A percentile compares a stretch with the other conserved stretches of the same genome.
These are phyloP conservation scores for Xeromyces bisporus DNA, from an alignment of 495 filamentous ascomycete genomes.

Conservation along the genomic window DNA sequence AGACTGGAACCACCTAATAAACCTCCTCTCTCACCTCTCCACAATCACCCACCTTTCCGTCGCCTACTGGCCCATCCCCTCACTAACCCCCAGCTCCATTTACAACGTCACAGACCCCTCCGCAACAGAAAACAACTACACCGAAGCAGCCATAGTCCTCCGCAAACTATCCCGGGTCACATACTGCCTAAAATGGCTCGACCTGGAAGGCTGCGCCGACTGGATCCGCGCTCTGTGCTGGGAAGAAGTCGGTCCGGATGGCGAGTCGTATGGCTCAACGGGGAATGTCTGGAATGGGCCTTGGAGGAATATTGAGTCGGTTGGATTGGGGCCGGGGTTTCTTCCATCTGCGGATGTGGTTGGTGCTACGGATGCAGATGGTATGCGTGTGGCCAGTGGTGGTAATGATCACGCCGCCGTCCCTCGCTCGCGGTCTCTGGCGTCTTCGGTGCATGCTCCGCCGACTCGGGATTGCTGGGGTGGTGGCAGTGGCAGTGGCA, in stretches of 20 bases:
- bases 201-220: constrained; percentile 57
- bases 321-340: constrained; percentile 38
- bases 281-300: constrained; percentile 34
- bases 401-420: too few relatives aligned
- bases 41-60: constrained; percentile 62
- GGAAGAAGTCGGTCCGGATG: constrained; percentile 17
- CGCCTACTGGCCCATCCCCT: constrained; percentile 64
- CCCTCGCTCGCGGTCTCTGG: constrained; percentile 5
- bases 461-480: constrained; percentile 1
- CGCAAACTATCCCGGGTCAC: constrained; percentile 47
- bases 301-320: constrained; percentile 32
- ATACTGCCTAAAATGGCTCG: constrained; percentile 61
- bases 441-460: constrained; percentile 7
- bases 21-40: constrained; percentile 40
- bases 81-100: constrained; percentile 41
- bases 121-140: constrained; percentile 47
- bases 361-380: constrained; percentile 2
- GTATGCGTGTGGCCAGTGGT: too few relatives aligned
- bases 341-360: constrained; percentile 8
- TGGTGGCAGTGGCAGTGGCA: neutral
- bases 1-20: constrained; percentile 53
- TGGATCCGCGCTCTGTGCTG: constrained; percentile 53
- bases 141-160: constrained; percentile 50
- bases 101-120: constrained; percentile 47
- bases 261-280: constrained; percentile 9